A percentile compares a stretch with the other conserved stretches of the same genome.
These are phyloP conservation scores for Sporothrix inflata DNA, from an alignment of 2,329 filamentous ascomycete species.

Conservation along the genomic window DNA sequence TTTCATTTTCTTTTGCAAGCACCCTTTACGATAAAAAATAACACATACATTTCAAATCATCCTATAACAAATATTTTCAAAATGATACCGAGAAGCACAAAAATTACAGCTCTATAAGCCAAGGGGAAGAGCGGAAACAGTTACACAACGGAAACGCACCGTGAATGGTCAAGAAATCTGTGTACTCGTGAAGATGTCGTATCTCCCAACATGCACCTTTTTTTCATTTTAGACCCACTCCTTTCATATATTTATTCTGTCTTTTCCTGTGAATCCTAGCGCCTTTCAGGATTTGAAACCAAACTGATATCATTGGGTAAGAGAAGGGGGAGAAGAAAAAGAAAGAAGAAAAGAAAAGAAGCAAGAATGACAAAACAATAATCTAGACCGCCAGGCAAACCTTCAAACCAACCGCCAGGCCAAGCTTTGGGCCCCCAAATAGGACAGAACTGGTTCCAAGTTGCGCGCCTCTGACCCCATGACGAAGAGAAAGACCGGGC, in stretches of 20 bases:
- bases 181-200: background rate
- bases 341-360: background rate
- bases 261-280: background rate
- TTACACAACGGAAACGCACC: background rate
- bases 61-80: too few species aligned
- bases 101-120: background rate
- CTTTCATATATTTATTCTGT: background rate
- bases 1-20: slow-evolving; percentile 17
- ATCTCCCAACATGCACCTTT: background rate
- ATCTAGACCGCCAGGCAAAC: background rate
- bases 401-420: background rate
- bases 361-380: background rate
- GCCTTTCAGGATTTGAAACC: background rate
- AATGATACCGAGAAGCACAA: too few species aligned
- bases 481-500: background rate
- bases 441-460: background rate
- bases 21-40: slow-evolving; percentile 12
- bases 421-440: background rate
- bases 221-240: background rate
- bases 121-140: background rate
- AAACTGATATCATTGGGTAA: background rate
- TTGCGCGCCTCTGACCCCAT: background rate
- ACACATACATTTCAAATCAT: background rate
- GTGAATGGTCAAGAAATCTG: too few species aligned
- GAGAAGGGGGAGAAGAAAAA: background rate